A percentile compares a stretch with the other conserved stretches of the same genome.
Evolutionary conservation across 495 filamentous ascomycete species (phyloP).

Genomic region (Penicillium tannophilum): DNA sequence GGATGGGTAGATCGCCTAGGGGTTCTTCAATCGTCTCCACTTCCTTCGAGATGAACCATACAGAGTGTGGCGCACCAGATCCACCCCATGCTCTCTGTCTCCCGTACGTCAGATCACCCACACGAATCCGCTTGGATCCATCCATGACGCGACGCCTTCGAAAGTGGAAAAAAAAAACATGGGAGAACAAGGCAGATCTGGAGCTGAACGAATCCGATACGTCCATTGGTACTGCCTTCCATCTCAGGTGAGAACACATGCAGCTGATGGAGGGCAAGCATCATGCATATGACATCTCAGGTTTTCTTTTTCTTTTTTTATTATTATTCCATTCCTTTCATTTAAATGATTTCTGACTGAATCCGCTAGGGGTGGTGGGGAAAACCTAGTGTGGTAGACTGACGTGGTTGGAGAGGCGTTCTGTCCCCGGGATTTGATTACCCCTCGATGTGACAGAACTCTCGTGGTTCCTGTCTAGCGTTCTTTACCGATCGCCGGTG

Average conservation of each 20-base stretch:
- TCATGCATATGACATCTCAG: constrained; percentile 22
- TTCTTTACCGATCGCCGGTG: constrained; percentile 1
- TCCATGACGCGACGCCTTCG: constrained; percentile 14
- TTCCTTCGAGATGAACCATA: constrained; percentile 30
- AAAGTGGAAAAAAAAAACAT: background rate
- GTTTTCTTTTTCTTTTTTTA: constrained; percentile 14
- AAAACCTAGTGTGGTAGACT: constrained; percentile 8
- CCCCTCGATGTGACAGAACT: constrained; percentile 23
- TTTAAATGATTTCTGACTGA: constrained; percentile 8
- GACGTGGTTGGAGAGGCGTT: constrained; percentile 15
- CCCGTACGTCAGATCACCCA: constrained; percentile 28
- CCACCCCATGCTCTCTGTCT: constrained; percentile 13
- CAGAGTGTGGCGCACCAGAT: constrained; percentile 18
- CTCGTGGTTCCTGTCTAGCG: background rate
- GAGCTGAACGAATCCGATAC: background rate
- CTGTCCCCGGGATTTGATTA: constrained; percentile 18
- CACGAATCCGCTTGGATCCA: constrained; percentile 21
- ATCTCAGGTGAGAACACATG: background rate
- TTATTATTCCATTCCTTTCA: constrained; percentile 4
- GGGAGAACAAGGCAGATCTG: background rate
- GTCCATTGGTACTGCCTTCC: background rate
- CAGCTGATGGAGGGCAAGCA: background rate
- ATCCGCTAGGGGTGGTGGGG: constrained; percentile 15
- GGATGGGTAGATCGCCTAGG: constrained; percentile 27
- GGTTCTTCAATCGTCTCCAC: constrained; percentile 32